Evolutionary conservation across 257 asterid genomes (phyloP).

Genomic region (Primulina eburnea): DNA sequence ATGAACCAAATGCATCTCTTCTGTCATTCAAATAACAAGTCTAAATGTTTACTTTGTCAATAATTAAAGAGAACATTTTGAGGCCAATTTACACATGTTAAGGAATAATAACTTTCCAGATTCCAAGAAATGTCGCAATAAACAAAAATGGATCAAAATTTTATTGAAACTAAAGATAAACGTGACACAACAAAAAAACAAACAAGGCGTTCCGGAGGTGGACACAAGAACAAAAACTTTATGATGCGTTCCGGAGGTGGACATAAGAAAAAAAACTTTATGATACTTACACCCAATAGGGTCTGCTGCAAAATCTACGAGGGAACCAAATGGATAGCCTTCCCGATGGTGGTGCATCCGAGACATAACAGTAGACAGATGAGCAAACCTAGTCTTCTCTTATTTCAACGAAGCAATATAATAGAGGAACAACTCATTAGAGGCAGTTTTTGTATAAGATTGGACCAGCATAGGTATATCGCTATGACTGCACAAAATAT

Average conservation of each 20-base stretch:
- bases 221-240: conserved; percentile 1
- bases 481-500: background rate
- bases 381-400: conserved; percentile 96
- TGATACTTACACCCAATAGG: conserved; percentile 63
- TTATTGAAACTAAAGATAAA: background rate
- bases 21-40: background rate
- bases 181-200: background rate
- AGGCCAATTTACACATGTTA: conserved; percentile 7
- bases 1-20: background rate
- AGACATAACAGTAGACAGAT: conserved; percentile 91
- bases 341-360: conserved; percentile 95
- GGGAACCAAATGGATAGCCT: conserved; percentile 98
- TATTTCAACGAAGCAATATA: conserved; percentile 20
- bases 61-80: background rate
- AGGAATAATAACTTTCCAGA: background rate
- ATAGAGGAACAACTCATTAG: conserved; percentile 23
- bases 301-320: conserved; percentile 95
- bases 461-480: background rate
- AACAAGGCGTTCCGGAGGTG: background rate
- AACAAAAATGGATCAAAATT: conserved; percentile 13
- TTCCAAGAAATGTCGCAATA: conserved; percentile 5
- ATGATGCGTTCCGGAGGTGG: background rate
- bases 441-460: conserved; percentile 8
- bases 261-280: conserved; percentile 1
- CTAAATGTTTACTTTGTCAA: background rate